These are phyloP conservation scores for Kuraishia cidri DNA, from an alignment of 805 yeast species.

Conservation along the genomic window DNA sequence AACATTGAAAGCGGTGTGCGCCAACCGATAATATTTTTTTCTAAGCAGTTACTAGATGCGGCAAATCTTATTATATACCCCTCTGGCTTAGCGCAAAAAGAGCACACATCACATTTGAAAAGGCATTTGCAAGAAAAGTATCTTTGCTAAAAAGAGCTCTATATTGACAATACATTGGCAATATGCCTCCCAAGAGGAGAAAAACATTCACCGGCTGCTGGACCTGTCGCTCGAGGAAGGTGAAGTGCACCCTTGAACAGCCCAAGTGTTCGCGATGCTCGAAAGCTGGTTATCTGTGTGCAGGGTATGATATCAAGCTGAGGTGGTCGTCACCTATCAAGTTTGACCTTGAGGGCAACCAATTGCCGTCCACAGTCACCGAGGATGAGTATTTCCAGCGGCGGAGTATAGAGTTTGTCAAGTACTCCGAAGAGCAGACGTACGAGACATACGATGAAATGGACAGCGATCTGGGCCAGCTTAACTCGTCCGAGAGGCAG, in stretches of 20 bases:
- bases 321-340: constrained; percentile 63
- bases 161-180: too few species aligned
- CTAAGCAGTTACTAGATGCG: too few species aligned
- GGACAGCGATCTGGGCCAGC: constrained; percentile 55
- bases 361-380: constrained; percentile 14
- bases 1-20: too few species aligned
- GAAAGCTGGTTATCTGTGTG: constrained; percentile 60
- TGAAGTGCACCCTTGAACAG: constrained; percentile 66
- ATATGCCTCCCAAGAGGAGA: constrained; percentile 25
- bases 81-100: too few species aligned
- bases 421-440: constrained; percentile 47
- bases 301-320: constrained; percentile 76
- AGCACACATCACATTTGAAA: too few species aligned
- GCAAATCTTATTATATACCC: too few species aligned
- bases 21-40: too few species aligned
- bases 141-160: too few species aligned
- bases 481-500: constrained; percentile 34
- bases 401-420: constrained; percentile 65
- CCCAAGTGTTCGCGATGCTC: constrained; percentile 71
- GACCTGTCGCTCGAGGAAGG: constrained; percentile 75
- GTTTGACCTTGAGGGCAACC: constrained; percentile 37
- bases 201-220: constrained; percentile 87
- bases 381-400: constrained; percentile 54
- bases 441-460: constrained; percentile 76
- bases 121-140: too few species aligned